These are phyloP conservation scores for Phytophthora sojae DNA, from an alignment of 352 stramenopile species.

Conservation along the genomic window DNA sequence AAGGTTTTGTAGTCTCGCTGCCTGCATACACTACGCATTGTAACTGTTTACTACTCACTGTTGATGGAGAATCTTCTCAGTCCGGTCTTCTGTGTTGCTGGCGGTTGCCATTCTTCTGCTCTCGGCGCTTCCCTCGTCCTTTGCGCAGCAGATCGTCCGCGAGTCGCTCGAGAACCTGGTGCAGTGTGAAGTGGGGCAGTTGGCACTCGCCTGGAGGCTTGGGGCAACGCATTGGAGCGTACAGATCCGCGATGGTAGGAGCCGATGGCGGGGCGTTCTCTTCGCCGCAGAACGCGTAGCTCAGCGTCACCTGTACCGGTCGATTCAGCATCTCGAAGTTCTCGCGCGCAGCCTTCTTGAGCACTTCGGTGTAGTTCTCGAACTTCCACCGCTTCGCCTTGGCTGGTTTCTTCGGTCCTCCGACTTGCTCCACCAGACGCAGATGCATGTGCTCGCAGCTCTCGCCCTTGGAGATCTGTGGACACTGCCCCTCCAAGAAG, in stretches of 20 bases:
- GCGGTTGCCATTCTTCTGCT: constrained; percentile 29
- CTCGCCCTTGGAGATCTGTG: constrained; percentile 34
- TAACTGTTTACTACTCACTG: not conserved
- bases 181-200: constrained; percentile 55
- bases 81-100: constrained; percentile 7
- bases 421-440: constrained; percentile 9
- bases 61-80: not conserved
- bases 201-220: constrained; percentile 44
- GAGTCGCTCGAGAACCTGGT: constrained; percentile 63
- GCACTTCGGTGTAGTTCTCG: constrained; percentile 48
- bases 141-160: constrained; percentile 48
- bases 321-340: constrained; percentile 19
- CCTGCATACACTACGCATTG: constrained; percentile 5
- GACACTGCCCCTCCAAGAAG: constrained; percentile 54
- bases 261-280: constrained; percentile 12
- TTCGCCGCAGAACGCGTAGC: constrained; percentile 55
- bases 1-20: constrained; percentile 18
- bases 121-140: constrained; percentile 33
- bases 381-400: constrained; percentile 42
- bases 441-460: constrained; percentile 59
- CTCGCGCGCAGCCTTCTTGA: constrained; percentile 24
- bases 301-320: constrained; percentile 25
- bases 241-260: constrained; percentile 19
- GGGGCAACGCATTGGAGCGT: constrained; percentile 40
- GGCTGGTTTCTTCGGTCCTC: constrained; percentile 3